These are phyloP conservation scores for Endogone sp. DNA, from an alignment of 192 early-diverging fungal genomes.

Conservation along the genomic window DNA sequence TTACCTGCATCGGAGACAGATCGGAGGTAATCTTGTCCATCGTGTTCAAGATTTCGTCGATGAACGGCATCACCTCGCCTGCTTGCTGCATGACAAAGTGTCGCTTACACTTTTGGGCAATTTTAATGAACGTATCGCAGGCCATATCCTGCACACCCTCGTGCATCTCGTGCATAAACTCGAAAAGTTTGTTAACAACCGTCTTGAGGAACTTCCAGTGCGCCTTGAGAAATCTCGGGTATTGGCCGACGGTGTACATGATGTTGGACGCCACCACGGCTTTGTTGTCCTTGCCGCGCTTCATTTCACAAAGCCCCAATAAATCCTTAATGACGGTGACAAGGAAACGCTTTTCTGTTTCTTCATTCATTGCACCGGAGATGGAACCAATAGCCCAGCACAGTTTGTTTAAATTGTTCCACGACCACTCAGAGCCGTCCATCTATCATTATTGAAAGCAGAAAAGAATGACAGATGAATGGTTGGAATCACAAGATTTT, in stretches of 20 bases:
- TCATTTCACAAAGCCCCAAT: constrained; percentile 91
- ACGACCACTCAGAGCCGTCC: constrained; percentile 96
- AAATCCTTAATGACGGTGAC: constrained; percentile 99
- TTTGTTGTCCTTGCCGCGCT: constrained; percentile 99
- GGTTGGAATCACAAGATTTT: no score
- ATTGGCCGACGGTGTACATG: constrained; percentile 99
- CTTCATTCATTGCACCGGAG: constrained; percentile 94
- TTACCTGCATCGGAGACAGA: constrained; percentile 82
- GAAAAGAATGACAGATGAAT: constrained; percentile 12
- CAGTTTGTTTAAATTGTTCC: constrained; percentile 96
- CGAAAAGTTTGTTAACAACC: constrained; percentile 99
- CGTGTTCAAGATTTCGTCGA: constrained; percentile 90
- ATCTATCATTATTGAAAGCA: constrained; percentile 48
- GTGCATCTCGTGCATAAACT: constrained; percentile 99
- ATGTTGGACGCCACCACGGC: constrained; percentile 99
- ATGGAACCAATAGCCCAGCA: constrained; percentile 99
- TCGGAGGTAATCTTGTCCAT: constrained; percentile 86
- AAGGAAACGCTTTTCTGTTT: constrained; percentile 95
- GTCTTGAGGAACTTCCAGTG: constrained; percentile 99
- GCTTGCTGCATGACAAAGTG: constrained; percentile 95
- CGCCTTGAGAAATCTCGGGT: constrained; percentile 99
- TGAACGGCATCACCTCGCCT: constrained; percentile 85
- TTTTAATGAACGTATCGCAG: constrained; percentile 99
- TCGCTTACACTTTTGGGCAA: constrained; percentile 94
- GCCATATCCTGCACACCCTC: constrained; percentile 99